A percentile compares a stretch with the other conserved stretches of the same genome.
Conservation (phyloP, 352 stramenopile genomes). For the Pythium utonaiense region DNA sequence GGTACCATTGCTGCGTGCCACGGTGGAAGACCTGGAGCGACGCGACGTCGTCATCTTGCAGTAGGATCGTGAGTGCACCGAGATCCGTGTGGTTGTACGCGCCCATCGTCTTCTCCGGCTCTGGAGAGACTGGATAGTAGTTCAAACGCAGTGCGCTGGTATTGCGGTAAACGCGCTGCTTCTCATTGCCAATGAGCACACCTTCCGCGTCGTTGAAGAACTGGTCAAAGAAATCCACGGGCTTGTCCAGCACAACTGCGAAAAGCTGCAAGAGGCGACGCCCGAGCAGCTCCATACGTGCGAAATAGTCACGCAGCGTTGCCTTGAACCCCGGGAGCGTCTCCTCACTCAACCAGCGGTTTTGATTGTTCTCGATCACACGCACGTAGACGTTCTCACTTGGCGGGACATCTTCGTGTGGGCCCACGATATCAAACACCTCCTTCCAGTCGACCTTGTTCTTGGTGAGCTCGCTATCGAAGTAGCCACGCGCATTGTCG, state of each 20-base stretch:
- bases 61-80: slow-evolving; percentile 47
- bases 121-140: slow-evolving; percentile 74
- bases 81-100: slow-evolving; percentile 56
- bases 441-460: slow-evolving; percentile 91
- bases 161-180: slow-evolving; percentile 38
- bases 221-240: slow-evolving; percentile 45
- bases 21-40: slow-evolving; percentile 52
- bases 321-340: slow-evolving; percentile 48
- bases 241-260: slow-evolving; percentile 43
- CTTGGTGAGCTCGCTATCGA: slow-evolving; percentile 93
- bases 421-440: slow-evolving; percentile 60
- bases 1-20: slow-evolving; percentile 35
- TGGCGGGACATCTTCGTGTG: slow-evolving; percentile 24
- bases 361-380: slow-evolving; percentile 34
- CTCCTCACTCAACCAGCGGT: slow-evolving; percentile 62
- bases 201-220: slow-evolving; percentile 28
- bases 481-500: slow-evolving; percentile 89
- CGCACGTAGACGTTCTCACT: no score
- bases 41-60: slow-evolving; percentile 54
- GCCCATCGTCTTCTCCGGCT: slow-evolving; percentile 44
- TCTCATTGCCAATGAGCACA: slow-evolving; percentile 1
- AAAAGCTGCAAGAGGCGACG: slow-evolving; percentile 46
- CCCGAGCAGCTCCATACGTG: slow-evolving; percentile 40
- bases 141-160: slow-evolving; percentile 90
- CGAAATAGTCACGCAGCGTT: slow-evolving; percentile 36